These are phyloP conservation scores for Sclerospora graminicola DNA, from an alignment of 352 stramenopile genomes.

Conservation along the genomic window DNA sequence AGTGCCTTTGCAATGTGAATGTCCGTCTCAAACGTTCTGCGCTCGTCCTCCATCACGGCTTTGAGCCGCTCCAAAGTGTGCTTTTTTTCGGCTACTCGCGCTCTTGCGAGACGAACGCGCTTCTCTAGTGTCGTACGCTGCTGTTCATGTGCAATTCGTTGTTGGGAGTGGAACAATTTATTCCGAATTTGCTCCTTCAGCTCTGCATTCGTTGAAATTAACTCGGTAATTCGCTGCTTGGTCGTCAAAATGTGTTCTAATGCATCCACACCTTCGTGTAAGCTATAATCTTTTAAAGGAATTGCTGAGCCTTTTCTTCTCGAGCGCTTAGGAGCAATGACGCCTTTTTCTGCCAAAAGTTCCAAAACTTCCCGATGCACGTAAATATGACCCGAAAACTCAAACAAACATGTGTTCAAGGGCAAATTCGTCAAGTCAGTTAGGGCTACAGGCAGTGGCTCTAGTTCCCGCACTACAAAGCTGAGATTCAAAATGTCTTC, in stretches of 20 bases:
- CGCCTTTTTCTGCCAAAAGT: slow-evolving; percentile 47
- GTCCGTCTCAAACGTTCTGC: slow-evolving; percentile 65
- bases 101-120: slow-evolving; percentile 35
- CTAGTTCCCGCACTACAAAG: slow-evolving; percentile 60
- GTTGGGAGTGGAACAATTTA: slow-evolving; percentile 28
- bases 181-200: slow-evolving; percentile 47
- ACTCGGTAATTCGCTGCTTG: slow-evolving; percentile 34
- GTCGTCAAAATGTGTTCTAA: slow-evolving; percentile 44
- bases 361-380: slow-evolving; percentile 65
- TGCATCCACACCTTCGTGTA: slow-evolving; percentile 64
- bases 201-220: slow-evolving; percentile 29
- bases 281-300: slow-evolving; percentile 65
- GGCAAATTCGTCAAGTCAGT: slow-evolving; percentile 57
- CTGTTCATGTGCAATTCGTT: slow-evolving; percentile 36
- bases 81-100: slow-evolving; percentile 45
- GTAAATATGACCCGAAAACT: slow-evolving; percentile 56
- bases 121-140: slow-evolving; percentile 33
- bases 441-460: slow-evolving; percentile 47
- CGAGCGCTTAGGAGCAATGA: slow-evolving; percentile 57
- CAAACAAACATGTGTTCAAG: slow-evolving; percentile 75
- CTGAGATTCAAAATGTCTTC: slow-evolving; percentile 50
- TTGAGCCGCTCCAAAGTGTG: slow-evolving; percentile 46
- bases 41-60: slow-evolving; percentile 61
- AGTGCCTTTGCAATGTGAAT: slow-evolving; percentile 75
- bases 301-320: slow-evolving; percentile 68